Evolutionary conservation across 768 basidiomycete genomes (phyloP).

Genomic region (Pleurotus tuoliensis): DNA sequence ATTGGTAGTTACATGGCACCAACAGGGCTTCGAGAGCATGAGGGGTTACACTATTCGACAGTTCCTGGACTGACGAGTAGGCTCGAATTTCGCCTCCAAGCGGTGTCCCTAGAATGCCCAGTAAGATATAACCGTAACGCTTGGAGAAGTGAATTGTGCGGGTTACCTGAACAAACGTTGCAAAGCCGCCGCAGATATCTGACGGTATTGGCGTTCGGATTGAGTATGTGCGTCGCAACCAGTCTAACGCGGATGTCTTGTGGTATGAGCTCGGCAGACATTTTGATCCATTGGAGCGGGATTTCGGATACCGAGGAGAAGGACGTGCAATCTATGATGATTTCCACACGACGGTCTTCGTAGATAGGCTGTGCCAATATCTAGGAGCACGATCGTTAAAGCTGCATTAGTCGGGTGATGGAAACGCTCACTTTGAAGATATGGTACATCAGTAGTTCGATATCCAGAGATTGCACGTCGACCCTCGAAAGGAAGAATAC

Average conservation of each 20-base stretch:
- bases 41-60: constrained; percentile 52
- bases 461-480: constrained; percentile 75
- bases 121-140: background rate
- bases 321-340: constrained; percentile 79
- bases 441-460: constrained; percentile 74
- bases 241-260: constrained; percentile 65
- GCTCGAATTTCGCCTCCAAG: constrained; percentile 51
- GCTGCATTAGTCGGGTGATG: background rate
- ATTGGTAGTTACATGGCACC: constrained; percentile 18
- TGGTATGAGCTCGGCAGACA: constrained; percentile 72
- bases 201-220: constrained; percentile 67
- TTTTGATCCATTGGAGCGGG: constrained; percentile 79
- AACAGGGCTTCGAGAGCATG: constrained; percentile 46
- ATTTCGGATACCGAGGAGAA: constrained; percentile 75
- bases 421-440: constrained; percentile 58
- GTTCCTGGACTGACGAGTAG: constrained; percentile 60
- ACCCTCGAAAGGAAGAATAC: constrained; percentile 64
- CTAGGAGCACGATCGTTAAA: background rate
- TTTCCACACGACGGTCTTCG: constrained; percentile 51
- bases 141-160: background rate
- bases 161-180: constrained; percentile 57
- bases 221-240: constrained; percentile 59
- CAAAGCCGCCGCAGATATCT: constrained; percentile 75
- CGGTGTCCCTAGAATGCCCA: constrained; percentile 37
- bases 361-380: constrained; percentile 26